Percentiles rank a stretch among this genome's conserved stretches.
These are phyloP conservation scores for Xylaria sp. DNA, from an alignment of 2,329 filamentous ascomycete genomes.

Conservation along the genomic window DNA sequence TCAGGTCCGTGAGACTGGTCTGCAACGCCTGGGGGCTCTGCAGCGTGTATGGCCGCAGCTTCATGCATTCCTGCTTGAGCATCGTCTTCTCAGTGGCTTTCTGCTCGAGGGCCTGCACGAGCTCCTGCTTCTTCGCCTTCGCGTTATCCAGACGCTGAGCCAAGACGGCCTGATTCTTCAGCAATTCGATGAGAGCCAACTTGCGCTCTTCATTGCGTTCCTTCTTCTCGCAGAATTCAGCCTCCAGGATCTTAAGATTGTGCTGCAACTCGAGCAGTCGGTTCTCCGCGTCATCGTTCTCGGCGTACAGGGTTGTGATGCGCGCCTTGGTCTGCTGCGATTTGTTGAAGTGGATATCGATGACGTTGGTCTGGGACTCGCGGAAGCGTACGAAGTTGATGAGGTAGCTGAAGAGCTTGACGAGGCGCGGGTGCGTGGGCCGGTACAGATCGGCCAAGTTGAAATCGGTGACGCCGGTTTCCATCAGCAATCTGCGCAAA, in stretches of 20 bases:
- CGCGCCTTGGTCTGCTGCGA: slow-evolving; percentile 77
- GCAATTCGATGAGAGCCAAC: slow-evolving; percentile 71
- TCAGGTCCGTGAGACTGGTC: slow-evolving; percentile 73
- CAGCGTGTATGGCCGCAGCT: slow-evolving; percentile 84
- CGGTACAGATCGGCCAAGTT: slow-evolving; percentile 87
- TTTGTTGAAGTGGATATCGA: slow-evolving; percentile 91
- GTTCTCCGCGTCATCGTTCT: slow-evolving; percentile 82
- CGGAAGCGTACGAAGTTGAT: slow-evolving; percentile 99
- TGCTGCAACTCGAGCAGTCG: slow-evolving; percentile 74
- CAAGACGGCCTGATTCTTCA: slow-evolving; percentile 76
- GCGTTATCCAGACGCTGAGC: slow-evolving; percentile 76
- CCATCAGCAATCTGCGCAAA: slow-evolving; percentile 69
- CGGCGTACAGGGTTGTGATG: slow-evolving; percentile 77
- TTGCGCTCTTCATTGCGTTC: slow-evolving; percentile 84
- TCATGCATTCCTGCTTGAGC: slow-evolving; percentile 77
- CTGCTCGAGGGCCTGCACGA: slow-evolving; percentile 67
- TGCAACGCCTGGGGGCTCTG: slow-evolving; percentile 83
- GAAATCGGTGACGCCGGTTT: slow-evolving; percentile 91
- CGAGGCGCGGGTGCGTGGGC: slow-evolving; percentile 81
- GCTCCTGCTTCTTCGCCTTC: slow-evolving; percentile 70
- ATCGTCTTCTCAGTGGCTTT: slow-evolving; percentile 65
- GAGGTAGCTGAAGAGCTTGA: slow-evolving; percentile 94
- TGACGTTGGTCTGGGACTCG: slow-evolving; percentile 81
- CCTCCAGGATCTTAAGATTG: slow-evolving; percentile 75
- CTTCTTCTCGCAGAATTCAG: slow-evolving; percentile 76